Percentiles rank a stretch among this genome's conserved stretches.
Conservation (phyloP, 2,329 filamentous ascomycete genomes). For the Orbilia quercus region DNA sequence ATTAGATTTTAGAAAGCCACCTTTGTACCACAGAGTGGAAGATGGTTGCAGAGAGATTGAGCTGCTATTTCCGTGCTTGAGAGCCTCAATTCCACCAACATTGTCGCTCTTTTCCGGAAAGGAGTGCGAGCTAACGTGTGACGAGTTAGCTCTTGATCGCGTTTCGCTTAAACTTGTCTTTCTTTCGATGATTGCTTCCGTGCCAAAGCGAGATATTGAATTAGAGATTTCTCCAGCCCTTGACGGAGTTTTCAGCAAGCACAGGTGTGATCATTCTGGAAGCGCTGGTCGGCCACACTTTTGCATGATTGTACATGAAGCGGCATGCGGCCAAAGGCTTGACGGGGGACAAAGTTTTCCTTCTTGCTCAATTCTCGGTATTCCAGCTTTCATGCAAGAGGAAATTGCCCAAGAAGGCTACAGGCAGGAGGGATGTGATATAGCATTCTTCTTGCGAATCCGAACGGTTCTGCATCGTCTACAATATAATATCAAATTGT, state of each 20-base stretch:
- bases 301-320: conserved; percentile 8
- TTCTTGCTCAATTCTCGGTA: neutral
- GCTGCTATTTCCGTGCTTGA: conserved; percentile 38
- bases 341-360: conserved; percentile 18
- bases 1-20: conserved; percentile 15
- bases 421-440: conserved; percentile 39
- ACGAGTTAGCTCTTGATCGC: too few relatives aligned
- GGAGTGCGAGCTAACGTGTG: neutral
- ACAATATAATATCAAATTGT: conserved; percentile 2
- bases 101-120: conserved; percentile 19
- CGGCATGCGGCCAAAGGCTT: conserved; percentile 26
- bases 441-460: conserved; percentile 38
- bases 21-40: conserved; percentile 17
- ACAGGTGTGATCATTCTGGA: conserved; percentile 9
- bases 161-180: conserved; percentile 13
- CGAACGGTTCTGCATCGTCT: conserved; percentile 6
- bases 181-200: conserved; percentile 18
- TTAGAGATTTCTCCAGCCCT: conserved; percentile 1
- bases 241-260: conserved; percentile 11
- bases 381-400: conserved; percentile 26
- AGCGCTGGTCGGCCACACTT: conserved; percentile 27
- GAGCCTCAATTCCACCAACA: conserved; percentile 29
- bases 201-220: conserved; percentile 15
- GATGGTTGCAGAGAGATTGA: conserved; percentile 21
- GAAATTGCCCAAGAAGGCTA: conserved; percentile 44